These are phyloP conservation scores for Reticulascus tulasneorum DNA, from an alignment of 2,329 filamentous ascomycete genomes.

Conservation along the genomic window DNA sequence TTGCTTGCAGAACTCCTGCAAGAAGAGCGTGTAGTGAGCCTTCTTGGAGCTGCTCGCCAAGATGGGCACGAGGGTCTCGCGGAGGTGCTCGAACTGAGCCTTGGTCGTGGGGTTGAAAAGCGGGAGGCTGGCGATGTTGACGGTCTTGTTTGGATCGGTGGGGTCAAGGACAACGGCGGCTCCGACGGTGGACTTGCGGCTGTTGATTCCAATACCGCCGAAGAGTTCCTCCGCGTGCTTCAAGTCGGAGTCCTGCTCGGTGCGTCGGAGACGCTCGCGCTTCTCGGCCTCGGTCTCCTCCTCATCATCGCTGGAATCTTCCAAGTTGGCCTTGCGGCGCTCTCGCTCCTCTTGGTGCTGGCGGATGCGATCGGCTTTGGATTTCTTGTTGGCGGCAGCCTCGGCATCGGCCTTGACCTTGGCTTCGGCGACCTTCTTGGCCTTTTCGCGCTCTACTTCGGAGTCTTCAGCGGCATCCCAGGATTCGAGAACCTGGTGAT, in stretches of 20 bases:
- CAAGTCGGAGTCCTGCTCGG: conserved; percentile 85
- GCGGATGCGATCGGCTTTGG: conserved; percentile 79
- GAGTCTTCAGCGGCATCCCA: conserved; percentile 98
- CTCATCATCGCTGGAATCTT: conserved; percentile 44
- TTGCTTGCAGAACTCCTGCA: conserved; percentile 86
- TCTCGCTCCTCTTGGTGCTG: conserved; percentile 66
- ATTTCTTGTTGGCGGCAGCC: conserved; percentile 86
- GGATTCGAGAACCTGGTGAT: conserved; percentile 77
- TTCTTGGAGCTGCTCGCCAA: conserved; percentile 75
- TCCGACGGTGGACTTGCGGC: conserved; percentile 64
- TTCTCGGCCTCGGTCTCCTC: conserved; percentile 70
- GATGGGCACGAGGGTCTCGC: conserved; percentile 74
- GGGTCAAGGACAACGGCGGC: conserved; percentile 65
- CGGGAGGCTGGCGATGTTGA: conserved; percentile 76
- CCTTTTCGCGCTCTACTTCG: conserved; percentile 94
- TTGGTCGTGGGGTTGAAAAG: conserved; percentile 90
- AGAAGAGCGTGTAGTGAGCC: conserved; percentile 83
- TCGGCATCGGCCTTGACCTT: conserved; percentile 89
- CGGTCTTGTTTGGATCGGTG: conserved; percentile 69
- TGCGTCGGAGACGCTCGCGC: conserved; percentile 69
- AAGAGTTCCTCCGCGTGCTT: conserved; percentile 90
- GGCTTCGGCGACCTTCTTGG: conserved; percentile 75
- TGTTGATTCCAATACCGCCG: conserved; percentile 65
- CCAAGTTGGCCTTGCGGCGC: conserved; percentile 43
- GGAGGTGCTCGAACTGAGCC: conserved; percentile 76